Evolutionary conservation across 371 early-diverging fungal species (phyloP), one percentile per base, ranked within the genome.

Genomic region (Mucor mucedo): DNA sequence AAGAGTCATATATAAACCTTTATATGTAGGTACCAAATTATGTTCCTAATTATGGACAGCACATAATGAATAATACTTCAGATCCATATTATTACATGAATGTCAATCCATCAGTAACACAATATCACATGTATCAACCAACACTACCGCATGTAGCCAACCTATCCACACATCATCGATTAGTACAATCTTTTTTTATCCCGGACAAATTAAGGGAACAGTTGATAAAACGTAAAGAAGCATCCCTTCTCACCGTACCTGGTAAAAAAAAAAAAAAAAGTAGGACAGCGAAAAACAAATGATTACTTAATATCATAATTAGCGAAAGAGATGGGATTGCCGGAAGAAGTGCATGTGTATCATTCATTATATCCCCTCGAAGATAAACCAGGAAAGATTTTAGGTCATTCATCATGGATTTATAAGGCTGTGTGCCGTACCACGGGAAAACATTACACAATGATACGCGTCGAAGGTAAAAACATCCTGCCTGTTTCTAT

Each of bases 161-260:
- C 63, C 68, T 91, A 3, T 78, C 78, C 14, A 87, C 91, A 5
- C 88, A 93, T 60, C 92, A 94, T 76, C 84, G 88, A 63, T 71
- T 91, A 1, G 86, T 89, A 13, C 90, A 92, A 52, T 75, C 89
- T 44, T 95, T 95, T 70, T 93, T 90, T 54, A 89, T 97, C 60
- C 82, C 93, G 21, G 96, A 95, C 53, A 75, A 79, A 13, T 77
- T 96, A 39, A 84, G 92, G 16, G 94, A 94, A 65, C 87, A 89
- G 27, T 75, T 97, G 47, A 82, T 86, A 14, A 80, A 84, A 52
- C 81, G 91, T 58, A 91, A 85, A 42, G 93, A 93, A 69, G 87
- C 88, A 50, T 71, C 79, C 9, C 69, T 84, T n/a, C 76, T 84
- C 58, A 76, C 85, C 9, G 73, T 86, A 42, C 84, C 88, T 59